phyloP scores from a whole-genome alignment of 192 early-diverging fungal species.

The Phlyctochytrium arcticum region DNA sequence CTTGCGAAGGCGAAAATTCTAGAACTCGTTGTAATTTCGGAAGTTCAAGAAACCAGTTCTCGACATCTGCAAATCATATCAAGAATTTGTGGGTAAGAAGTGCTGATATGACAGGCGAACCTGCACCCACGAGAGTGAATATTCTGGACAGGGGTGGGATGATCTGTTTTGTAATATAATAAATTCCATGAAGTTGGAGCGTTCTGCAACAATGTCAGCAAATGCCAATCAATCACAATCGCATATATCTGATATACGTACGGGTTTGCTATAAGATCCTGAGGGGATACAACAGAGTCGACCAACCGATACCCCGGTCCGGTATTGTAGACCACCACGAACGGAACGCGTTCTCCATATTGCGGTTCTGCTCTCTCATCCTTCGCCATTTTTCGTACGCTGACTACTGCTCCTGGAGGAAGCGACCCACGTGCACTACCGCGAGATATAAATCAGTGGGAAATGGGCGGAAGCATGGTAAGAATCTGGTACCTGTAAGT shows the following conservation, averaged over 20 bases:
- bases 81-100: constrained; percentile 35
- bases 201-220: constrained; percentile 45
- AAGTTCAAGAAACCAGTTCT: constrained; percentile 70
- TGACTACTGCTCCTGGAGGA: constrained; percentile 72
- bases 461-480: background rate
- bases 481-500: constrained; percentile 54
- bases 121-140: constrained; percentile 73
- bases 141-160: constrained; percentile 74
- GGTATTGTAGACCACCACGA: constrained; percentile 66
- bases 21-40: constrained; percentile 53
- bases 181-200: constrained; percentile 68
- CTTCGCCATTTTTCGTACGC: constrained; percentile 57
- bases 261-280: constrained; percentile 46
- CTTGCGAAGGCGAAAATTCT: constrained; percentile 34
- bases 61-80: constrained; percentile 49
- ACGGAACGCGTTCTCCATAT: constrained; percentile 86
- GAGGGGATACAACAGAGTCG: constrained; percentile 70
- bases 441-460: background rate
- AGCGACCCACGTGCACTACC: constrained; percentile 47
- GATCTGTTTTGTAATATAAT: constrained; percentile 84
- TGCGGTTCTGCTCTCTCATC: constrained; percentile 79
- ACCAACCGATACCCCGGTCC: constrained; percentile 63
- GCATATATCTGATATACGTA: background rate
- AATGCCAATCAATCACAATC: background rate
- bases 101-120: constrained; percentile 36